Evolutionary conservation across 2,329 filamentous ascomycete genomes (phyloP), one percentile per base, ranked within the genome.

Genomic region (Xylaria arbuscula): DNA sequence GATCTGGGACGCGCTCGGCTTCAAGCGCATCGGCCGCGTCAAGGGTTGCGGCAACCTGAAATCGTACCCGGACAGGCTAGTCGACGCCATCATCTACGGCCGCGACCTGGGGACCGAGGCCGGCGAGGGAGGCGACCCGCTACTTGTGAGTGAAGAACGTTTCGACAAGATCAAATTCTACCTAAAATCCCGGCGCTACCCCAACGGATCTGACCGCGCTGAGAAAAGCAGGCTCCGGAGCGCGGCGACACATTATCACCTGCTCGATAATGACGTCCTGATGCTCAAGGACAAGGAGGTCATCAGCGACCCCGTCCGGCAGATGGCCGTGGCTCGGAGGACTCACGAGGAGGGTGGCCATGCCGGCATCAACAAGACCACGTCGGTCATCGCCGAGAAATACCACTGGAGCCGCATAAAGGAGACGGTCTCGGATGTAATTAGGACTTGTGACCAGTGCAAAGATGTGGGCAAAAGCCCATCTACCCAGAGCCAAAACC

Each of bases 131-230:
- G 81, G 78, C 77, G 88, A 87, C 75, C 93, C 96, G 78, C 93
- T 96, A 79, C 90, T 93, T 79, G 91, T 95, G 76, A 94, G 92
- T 80, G 94, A 98, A 84, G 94, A 98, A 83, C 93, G 96, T 74
- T 98, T 98, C 85, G 95, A 98, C 85, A 98, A 98, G 86, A 98
- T 98, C 79, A 92, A 94, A 77, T 98, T 93, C 85, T 98, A 98
- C 82, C 89, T 98, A 78, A 97, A 97, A 82, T 93, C 94, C 80
- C 92, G 91, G 77, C 93, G 94, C 80, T 98, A 99, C 80, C 96
- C 96, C 68, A 90, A 91, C 76, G 95, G 94, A 70, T 94, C 95
- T 78, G 94, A 98, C 84, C 89, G 95, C 67, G 94, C 94, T 66
- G 96, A 98, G 81, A 98, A 98, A 87, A 95, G 92, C 82, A 92